These are phyloP conservation scores for Xylaria sp. DNA, from an alignment of 2,329 filamentous ascomycete species.

Conservation along the genomic window DNA sequence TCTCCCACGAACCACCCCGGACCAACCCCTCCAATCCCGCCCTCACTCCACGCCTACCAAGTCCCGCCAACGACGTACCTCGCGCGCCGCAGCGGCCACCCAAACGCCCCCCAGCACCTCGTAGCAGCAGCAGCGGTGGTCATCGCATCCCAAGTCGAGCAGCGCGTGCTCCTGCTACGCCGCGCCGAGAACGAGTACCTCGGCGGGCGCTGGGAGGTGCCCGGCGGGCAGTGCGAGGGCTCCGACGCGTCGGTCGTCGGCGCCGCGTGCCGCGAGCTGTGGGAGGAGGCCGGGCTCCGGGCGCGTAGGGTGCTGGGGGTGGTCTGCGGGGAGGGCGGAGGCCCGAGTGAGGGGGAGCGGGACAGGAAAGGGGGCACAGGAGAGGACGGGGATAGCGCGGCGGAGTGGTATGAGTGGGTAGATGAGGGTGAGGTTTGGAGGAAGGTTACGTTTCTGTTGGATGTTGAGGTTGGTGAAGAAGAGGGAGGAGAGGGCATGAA, in stretches of 20 bases:
- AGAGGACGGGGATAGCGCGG: slow-evolving; percentile 42
- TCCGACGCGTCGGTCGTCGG: slow-evolving; percentile 46
- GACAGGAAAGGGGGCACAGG: too few relatives aligned
- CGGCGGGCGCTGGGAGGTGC: slow-evolving; percentile 52
- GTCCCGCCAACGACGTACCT: slow-evolving; percentile 15
- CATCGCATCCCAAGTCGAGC: too few relatives aligned
- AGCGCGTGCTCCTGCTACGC: slow-evolving; percentile 47
- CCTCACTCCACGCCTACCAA: slow-evolving; percentile 9
- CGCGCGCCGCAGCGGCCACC: slow-evolving; percentile 4
- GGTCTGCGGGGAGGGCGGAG: too few relatives aligned
- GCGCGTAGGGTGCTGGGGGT: too few relatives aligned
- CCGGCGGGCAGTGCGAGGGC: slow-evolving; percentile 51
- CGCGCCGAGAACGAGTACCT: slow-evolving; percentile 48
- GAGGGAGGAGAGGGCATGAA: neutral
- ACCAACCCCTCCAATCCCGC: neutral
- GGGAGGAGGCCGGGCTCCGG: slow-evolving; percentile 39
- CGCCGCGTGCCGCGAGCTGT: slow-evolving; percentile 50
- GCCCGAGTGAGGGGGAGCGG: too few relatives aligned
- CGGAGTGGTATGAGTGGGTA: slow-evolving; percentile 40
- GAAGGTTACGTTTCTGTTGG: slow-evolving; percentile 21
- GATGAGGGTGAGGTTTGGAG: slow-evolving; percentile 25
- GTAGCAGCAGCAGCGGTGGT: neutral
- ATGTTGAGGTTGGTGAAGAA: slow-evolving; percentile 1
- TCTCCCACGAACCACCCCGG: too few relatives aligned
- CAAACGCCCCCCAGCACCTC: slow-evolving; percentile 26